These are phyloP conservation scores for Suillus brevipes DNA, from an alignment of 768 basidiomycete genomes.

Conservation along the genomic window DNA sequence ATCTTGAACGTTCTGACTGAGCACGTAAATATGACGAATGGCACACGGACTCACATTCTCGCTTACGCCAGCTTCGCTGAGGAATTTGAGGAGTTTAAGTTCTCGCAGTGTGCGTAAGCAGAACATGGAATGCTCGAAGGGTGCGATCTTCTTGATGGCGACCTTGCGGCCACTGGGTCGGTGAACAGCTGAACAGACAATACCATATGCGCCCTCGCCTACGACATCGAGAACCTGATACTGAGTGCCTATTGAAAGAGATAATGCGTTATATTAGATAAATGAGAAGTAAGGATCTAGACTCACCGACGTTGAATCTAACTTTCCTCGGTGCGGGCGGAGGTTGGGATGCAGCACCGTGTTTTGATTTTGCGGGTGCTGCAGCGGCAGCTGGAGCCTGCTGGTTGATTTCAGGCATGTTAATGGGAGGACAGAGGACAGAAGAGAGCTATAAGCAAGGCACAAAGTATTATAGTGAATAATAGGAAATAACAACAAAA, in stretches of 20 bases:
- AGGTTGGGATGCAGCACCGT: conserved; percentile 44
- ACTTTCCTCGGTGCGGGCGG: conserved; percentile 74
- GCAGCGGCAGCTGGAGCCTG: conserved; percentile 17
- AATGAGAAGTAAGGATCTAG: not conserved
- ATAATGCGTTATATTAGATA: not conserved
- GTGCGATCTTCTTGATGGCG: conserved; percentile 95
- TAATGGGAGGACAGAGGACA: not conserved
- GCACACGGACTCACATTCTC: conserved; percentile 61
- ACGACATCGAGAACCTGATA: conserved; percentile 87
- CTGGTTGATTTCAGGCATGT: conserved; percentile 30
- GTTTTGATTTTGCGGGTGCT: conserved; percentile 41
- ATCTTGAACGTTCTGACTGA: conserved; percentile 48
- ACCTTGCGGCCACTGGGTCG: conserved; percentile 86
- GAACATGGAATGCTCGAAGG: conserved; percentile 96
- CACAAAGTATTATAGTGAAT: not conserved
- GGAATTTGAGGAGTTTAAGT: conserved; percentile 78
- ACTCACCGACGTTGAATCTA: conserved; percentile 81
- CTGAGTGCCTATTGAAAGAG: conserved; percentile 54
- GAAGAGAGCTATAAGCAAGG: conserved; percentile 6
- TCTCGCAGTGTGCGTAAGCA: conserved; percentile 88
- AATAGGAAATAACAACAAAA: conserved; percentile 1
- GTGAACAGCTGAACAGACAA: conserved; percentile 93
- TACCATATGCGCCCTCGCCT: conserved; percentile 91
- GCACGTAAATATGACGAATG: not conserved
- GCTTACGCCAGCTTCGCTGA: conserved; percentile 85